Percentiles rank a stretch among this genome's conserved stretches.
phyloP scores from a whole-genome alignment of 495 filamentous ascomycete genomes.

The Aspergillus leporis region DNA sequence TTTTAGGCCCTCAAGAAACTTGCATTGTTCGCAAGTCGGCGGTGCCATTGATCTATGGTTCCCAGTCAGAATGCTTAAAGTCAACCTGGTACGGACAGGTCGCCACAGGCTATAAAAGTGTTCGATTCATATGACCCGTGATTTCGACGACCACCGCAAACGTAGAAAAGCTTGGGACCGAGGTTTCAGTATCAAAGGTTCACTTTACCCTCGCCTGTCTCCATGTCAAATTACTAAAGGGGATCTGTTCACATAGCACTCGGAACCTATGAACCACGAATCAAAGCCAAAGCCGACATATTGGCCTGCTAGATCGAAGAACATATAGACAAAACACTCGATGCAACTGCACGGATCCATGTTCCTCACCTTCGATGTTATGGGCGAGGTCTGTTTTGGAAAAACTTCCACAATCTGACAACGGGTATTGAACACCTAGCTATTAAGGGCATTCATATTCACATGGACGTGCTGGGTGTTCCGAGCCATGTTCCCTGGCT shows the following conservation, averaged over 20 bases:
- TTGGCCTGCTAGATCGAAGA: conserved; percentile 8
- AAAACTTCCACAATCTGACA: conserved; percentile 18
- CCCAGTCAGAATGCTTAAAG: not conserved
- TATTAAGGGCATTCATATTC: conserved; percentile 36
- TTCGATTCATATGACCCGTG: not conserved
- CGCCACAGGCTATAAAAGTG: not conserved
- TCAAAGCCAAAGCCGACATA: conserved; percentile 8
- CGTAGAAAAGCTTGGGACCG: not conserved
- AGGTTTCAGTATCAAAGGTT: not conserved
- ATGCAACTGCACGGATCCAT: conserved; percentile 14
- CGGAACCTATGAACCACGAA: conserved; percentile 5
- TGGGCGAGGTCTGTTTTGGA: conserved; percentile 19
- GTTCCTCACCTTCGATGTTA: conserved; percentile 21
- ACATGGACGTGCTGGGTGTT: conserved; percentile 26
- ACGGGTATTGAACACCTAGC: conserved; percentile 51
- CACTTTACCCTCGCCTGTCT: not conserved
- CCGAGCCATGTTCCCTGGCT: conserved; percentile 25
- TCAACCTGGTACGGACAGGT: not conserved
- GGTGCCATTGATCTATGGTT: not conserved
- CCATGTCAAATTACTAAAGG: not conserved
- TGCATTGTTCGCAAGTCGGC: not conserved
- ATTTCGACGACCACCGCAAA: not conserved
- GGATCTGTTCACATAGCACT: not conserved
- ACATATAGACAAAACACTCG: conserved; percentile 4
- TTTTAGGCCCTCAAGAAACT: not conserved